phyloP scores from a whole-genome alignment of 768 basidiomycete genomes.

The Lyophyllum atratum region DNA sequence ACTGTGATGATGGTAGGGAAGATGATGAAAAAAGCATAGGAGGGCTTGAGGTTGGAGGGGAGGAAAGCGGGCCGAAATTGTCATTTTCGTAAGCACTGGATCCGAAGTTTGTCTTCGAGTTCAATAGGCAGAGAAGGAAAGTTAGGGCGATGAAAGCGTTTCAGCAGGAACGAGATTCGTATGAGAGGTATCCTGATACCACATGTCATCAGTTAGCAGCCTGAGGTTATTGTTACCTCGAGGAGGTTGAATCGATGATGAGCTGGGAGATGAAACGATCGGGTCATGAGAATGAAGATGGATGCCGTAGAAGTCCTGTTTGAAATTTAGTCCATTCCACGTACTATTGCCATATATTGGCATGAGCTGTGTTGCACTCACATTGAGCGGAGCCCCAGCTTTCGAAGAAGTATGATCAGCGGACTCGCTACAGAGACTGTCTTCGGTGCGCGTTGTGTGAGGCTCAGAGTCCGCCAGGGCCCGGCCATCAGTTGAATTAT shows the following conservation, averaged over 20 bases:
- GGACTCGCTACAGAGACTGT: too few species aligned
- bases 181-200: background rate
- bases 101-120: background rate
- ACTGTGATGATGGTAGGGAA: conserved; percentile 35
- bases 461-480: background rate
- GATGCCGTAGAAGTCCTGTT: background rate
- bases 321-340: background rate
- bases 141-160: background rate
- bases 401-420: too few species aligned
- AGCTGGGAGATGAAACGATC: background rate
- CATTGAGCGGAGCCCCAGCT: background rate
- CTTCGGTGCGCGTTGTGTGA: background rate
- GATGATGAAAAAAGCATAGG: conserved; percentile 43
- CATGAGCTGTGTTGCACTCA: background rate
- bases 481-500: too few species aligned
- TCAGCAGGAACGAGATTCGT: background rate
- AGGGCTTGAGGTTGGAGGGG: conserved; percentile 52
- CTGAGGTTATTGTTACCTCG: background rate
- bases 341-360: too few species aligned
- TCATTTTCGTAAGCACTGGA: background rate
- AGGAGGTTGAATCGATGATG: background rate
- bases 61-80: conserved; percentile 15
- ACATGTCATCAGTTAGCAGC: background rate
- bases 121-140: background rate
- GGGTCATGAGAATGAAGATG: background rate